Evolutionary conservation across 208 protist species (phyloP).

Genomic region (Strigomonas culicis): DNA sequence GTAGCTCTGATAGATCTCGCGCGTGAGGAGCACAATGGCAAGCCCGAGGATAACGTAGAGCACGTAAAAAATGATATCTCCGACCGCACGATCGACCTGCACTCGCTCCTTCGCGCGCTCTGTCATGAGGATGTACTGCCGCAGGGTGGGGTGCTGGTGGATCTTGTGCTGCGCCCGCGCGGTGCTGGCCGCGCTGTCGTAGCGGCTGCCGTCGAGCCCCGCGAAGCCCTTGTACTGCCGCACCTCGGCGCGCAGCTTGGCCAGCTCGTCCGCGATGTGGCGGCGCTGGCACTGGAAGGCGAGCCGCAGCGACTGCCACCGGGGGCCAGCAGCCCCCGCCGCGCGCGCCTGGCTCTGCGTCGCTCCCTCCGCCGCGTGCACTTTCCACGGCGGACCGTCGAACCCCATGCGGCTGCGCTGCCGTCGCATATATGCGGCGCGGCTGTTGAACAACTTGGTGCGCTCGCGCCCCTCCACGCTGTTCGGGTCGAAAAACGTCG

Average conservation of each 20-base stretch:
- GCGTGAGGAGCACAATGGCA: constrained; percentile 11
- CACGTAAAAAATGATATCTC: constrained; percentile 18
- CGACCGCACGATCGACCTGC: constrained; percentile 31
- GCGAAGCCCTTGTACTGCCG: constrained; percentile 17
- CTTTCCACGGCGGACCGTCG: constrained; percentile 23
- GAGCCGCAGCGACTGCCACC: too few species aligned
- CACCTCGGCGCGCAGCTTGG: not conserved
- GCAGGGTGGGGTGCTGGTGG: constrained; percentile 18
- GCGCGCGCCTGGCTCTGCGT: too few species aligned
- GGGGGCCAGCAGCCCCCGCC: too few species aligned
- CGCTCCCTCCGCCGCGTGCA: too few species aligned
- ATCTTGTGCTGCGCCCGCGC: constrained; percentile 24
- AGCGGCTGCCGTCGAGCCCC: constrained; percentile 42
- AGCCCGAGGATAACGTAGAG: constrained; percentile 12
- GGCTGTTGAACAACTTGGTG: constrained; percentile 32
- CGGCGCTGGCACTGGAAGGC: too few species aligned
- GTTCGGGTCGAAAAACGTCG: constrained; percentile 18
- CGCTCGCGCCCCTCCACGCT: constrained; percentile 19
- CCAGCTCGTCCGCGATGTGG: too few species aligned
- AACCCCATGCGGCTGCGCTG: not conserved
- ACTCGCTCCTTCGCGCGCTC: constrained; percentile 33
- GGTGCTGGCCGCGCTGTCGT: constrained; percentile 26
- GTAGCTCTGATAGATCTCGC: constrained; percentile 5
- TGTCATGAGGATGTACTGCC: constrained; percentile 39
- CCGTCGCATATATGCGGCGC: not conserved